phyloP scores from a whole-genome alignment of 2,329 filamentous ascomycete genomes.

The Aspergillus fumigatus region DNA sequence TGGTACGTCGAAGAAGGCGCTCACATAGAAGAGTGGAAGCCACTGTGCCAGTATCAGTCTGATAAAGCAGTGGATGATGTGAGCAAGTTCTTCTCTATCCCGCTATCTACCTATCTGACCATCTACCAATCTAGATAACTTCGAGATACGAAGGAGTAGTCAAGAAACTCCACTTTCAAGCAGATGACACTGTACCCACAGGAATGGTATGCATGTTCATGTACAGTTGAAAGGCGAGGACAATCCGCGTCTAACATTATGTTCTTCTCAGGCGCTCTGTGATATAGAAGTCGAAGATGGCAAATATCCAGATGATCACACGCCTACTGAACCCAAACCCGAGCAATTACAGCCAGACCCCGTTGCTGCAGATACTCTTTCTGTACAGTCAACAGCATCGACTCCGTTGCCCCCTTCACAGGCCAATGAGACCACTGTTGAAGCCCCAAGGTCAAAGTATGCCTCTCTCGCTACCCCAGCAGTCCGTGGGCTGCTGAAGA shows the following conservation, averaged over 20 bases:
- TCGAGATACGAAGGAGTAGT: slow-evolving; percentile 93
- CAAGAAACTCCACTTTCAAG: slow-evolving; percentile 92
- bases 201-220: slow-evolving; percentile 53
- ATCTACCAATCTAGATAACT: slow-evolving; percentile 68
- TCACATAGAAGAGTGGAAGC: slow-evolving; percentile 94
- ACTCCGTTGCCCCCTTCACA: slow-evolving; percentile 2
- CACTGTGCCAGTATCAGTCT: slow-evolving; percentile 95
- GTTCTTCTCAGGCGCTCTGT: slow-evolving; percentile 64
- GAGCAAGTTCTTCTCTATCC: slow-evolving; percentile 12
- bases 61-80: slow-evolving; percentile 77
- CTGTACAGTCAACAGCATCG: slow-evolving; percentile 13
- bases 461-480: slow-evolving; percentile 83
- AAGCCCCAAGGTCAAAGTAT: slow-evolving; percentile 51
- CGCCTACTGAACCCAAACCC: slow-evolving; percentile 21
- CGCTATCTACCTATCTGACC: neutral
- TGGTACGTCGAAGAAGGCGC: slow-evolving; percentile 98
- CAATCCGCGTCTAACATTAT: slow-evolving; percentile 8
- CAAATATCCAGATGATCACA: slow-evolving; percentile 57
- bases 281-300: slow-evolving; percentile 90
- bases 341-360: slow-evolving; percentile 20
- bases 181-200: slow-evolving; percentile 93
- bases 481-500: slow-evolving; percentile 80
- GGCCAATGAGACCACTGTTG: slow-evolving; percentile 3
- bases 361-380: slow-evolving; percentile 11
- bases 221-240: neutral